Base-by-base conservation (phyloP, 75 land plant genomes). In the Pinus tabuliformis region DNA sequence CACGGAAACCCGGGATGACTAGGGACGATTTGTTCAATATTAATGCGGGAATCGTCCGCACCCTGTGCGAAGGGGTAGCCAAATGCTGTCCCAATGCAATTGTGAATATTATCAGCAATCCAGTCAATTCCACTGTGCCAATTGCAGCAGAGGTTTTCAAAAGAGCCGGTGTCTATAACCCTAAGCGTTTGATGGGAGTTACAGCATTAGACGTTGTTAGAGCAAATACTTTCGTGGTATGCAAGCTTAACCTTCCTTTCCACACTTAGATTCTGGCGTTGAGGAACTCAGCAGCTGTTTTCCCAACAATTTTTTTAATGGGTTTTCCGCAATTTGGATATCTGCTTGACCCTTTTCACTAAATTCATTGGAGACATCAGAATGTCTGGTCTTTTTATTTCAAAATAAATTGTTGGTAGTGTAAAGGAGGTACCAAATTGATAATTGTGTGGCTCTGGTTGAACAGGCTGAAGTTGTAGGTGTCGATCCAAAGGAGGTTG, bases 1-100 rank as follows among this genome's bases (percentile, higher is more conserved):
- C 99, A n/a, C 78, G 99, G 77, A 97, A 97, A 77, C 99, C 99
- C 0, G 99, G 99, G 49, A 97, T 97, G 99, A 92, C 98, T 11
- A 84, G 99, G 78, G 98, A 97, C 77, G 98, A 97, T 81, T 74
- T 97, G 59, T 97, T 97, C 81, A 97, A 97, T 20, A 97, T 97
- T 56, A 97, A 97, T 87, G 99, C 99, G 21, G 99, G 99, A 59
- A 97, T 97, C 77, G 99, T 97, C 57, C 86, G 82, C 77, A 97
- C 98, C 9, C 84, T 97, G 37, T 85, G 90, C 78, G 99, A 97
- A 76, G 99, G 99, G 11, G 85, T 97, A 74, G 88, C 94, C 8
- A 89, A 88, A 77, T 82, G 83, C 78, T 97, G 99, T 57, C 99
- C 99, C n/a, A 81, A 85, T 22, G 99, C 99, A 12, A 80, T 97